A percentile compares a stretch with the other conserved stretches of the same genome.
These are phyloP conservation scores for Tephrocybe sp. DNA, from an alignment of 768 basidiomycete genomes.

Conservation along the genomic window DNA sequence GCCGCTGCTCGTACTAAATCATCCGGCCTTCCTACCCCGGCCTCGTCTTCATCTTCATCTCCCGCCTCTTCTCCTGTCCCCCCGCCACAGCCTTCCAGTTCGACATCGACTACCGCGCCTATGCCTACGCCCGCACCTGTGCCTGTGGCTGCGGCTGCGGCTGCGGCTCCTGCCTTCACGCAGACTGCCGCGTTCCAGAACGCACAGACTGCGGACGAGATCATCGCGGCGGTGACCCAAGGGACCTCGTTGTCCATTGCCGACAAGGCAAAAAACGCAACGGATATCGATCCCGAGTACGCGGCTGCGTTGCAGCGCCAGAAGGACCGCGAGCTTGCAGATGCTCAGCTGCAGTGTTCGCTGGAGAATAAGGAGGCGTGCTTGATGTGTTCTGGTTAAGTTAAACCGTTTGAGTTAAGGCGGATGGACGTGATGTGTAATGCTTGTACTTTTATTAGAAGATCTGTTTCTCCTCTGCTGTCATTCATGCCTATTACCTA, in stretches of 20 bases:
- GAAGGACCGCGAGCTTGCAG: constrained; percentile 73
- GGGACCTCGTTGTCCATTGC: constrained; percentile 43
- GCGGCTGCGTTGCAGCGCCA: constrained; percentile 75
- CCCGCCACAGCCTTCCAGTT: constrained; percentile 16
- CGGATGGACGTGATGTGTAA: background rate
- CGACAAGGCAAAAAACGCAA: constrained; percentile 51
- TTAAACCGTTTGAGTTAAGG: no score
- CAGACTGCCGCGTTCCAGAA: constrained; percentile 28
- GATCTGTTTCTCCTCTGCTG: background rate
- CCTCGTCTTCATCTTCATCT: constrained; percentile 29
- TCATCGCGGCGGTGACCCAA: no score
- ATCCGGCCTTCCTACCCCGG: constrained; percentile 31
- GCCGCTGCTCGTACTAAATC: constrained; percentile 16
- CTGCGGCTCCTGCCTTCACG: constrained; percentile 11
- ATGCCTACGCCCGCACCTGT: constrained; percentile 17
- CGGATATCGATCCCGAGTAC: constrained; percentile 68
- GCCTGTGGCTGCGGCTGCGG: constrained; percentile 18
- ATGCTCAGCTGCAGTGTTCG: constrained; percentile 80
- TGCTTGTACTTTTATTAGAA: constrained; percentile 9
- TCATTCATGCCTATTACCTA: background rate
- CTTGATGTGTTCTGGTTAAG: constrained; percentile 85
- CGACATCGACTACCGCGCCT: constrained; percentile 11
- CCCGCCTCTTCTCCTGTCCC: constrained; percentile 23
- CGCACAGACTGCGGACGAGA: constrained; percentile 17
- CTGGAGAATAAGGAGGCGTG: constrained; percentile 95